Base-by-base conservation (phyloP, 352 stramenopile genomes). In the Plasmopara muralis region DNA sequence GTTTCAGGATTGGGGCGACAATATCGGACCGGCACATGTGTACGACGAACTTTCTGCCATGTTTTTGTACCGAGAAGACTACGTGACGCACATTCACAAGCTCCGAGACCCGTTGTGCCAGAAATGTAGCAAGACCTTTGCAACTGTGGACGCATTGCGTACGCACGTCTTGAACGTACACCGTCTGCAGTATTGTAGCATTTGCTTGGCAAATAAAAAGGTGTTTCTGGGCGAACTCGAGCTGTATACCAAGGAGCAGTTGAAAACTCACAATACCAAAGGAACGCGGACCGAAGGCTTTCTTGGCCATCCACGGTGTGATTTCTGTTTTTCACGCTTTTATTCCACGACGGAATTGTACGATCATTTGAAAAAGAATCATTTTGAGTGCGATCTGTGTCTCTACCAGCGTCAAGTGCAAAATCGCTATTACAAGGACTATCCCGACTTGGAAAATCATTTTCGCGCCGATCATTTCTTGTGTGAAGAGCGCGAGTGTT, bases 341-440 rank as follows among this genome's bases (percentile, higher is more conserved):
- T 96, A 96, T 64, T 88, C 87, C 13, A 93, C 79, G 2, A 71
- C 79, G 10, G 80, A 95, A 50, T 64, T 96, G 31, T 93, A 95
- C 57, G 80, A 96, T 9, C 87, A 96, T 45, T 47, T 96, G 59
- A 78, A 84, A 43, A 94, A 96, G 70, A 89, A 95, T 55, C 87
- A 96, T 62, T 96, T 93, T 53, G 87, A 93, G 64, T 96, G 87
- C 62, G 84, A 96, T 53, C 82, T 96, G 30, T 96, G 87, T 51
- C 57, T 95, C 25, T 83, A 80, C 48, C 70, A 74, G 41, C 55
- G 80, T 16, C 54, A 83, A 46, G 80, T 94, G 15, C 77, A 93
- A 66, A 90, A 95, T 67, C 68, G 85, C 35, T 95, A 95, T 62
- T 96, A 95, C 74, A 91, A 91, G 68, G 84, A 96, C 66, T 96